Evolutionary conservation across 2,329 filamentous ascomycete genomes (phyloP).

Genomic region (Pseudocercospora crystallina): DNA sequence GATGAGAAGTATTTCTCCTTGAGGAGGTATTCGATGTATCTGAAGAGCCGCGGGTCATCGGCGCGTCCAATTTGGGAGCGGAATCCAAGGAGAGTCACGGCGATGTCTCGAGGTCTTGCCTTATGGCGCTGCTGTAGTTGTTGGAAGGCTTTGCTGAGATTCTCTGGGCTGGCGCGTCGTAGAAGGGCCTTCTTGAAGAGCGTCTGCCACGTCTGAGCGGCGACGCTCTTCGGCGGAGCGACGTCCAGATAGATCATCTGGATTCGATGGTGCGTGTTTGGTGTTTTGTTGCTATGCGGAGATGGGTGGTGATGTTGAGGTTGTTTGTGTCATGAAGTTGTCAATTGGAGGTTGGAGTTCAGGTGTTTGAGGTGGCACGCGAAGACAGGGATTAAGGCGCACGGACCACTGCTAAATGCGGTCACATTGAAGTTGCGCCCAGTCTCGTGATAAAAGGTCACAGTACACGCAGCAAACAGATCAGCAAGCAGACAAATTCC

Average conservation of each 20-base stretch:
- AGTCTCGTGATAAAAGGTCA: too few relatives aligned
- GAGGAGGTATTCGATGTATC: conserved; percentile 31
- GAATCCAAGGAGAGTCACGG: conserved; percentile 26
- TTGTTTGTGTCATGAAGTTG: too few relatives aligned
- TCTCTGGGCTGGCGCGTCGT: conserved; percentile 13
- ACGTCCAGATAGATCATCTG: conserved; percentile 21
- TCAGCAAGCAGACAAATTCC: too few relatives aligned
- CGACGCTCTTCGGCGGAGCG: conserved; percentile 10
- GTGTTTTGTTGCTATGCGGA: too few relatives aligned
- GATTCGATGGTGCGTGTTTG: background rate
- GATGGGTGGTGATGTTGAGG: too few relatives aligned
- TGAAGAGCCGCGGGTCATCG: conserved; percentile 33
- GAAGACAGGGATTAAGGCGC: too few relatives aligned
- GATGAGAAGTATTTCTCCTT: conserved; percentile 23
- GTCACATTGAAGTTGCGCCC: too few relatives aligned
- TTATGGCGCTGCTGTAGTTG: conserved; percentile 15
- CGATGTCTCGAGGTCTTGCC: conserved; percentile 20
- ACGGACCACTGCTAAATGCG: too few relatives aligned
- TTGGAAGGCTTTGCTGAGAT: conserved; percentile 18
- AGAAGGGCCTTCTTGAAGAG: conserved; percentile 22
- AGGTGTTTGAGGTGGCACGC: too few relatives aligned
- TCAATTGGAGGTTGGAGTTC: too few relatives aligned
- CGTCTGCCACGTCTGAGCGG: conserved; percentile 20
- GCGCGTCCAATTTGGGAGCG: conserved; percentile 17
- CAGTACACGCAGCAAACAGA: too few relatives aligned